Evolutionary conservation across 495 filamentous ascomycete species (phyloP).

Genomic region (Tuber borchii): DNA sequence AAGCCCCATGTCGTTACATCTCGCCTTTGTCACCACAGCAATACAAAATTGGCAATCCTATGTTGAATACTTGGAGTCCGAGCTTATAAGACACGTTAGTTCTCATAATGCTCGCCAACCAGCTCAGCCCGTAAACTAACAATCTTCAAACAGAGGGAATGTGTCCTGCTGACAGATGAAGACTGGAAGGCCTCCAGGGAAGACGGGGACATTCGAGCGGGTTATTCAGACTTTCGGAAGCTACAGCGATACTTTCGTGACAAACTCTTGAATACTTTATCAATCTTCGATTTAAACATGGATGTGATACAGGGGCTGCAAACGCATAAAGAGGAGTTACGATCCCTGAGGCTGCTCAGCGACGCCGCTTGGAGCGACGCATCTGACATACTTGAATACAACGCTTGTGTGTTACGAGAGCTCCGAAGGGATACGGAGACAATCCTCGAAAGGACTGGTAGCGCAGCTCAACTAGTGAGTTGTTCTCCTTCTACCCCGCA

Average conservation of each 20-base stretch:
- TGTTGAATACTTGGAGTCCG: conserved; percentile 8
- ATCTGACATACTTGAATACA: conserved; percentile 4
- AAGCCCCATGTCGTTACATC: conserved; percentile 13
- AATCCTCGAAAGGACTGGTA: conserved; percentile 5
- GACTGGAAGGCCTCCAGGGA: conserved; percentile 9
- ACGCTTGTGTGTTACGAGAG: background rate
- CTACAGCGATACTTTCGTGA: conserved; percentile 17
- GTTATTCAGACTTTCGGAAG: conserved; percentile 13
- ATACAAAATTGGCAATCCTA: conserved; percentile 19
- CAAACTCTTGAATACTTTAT: conserved; percentile 5
- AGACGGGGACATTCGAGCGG: background rate
- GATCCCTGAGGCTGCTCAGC: background rate
- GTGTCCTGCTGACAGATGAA: conserved; percentile 5
- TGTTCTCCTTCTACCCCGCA: background rate
- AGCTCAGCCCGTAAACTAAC: background rate
- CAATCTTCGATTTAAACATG: conserved; percentile 13
- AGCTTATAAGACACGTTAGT: conserved; percentile 10
- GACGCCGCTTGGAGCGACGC: conserved; percentile 2
- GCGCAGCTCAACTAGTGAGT: conserved; percentile 10
- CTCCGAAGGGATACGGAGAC: conserved; percentile 1
- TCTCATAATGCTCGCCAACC: background rate
- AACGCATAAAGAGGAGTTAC: background rate
- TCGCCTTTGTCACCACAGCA: background rate
- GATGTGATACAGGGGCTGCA: conserved; percentile 10
- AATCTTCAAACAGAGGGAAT: conserved; percentile 6